Percentiles rank a stretch among this genome's conserved stretches.
These are phyloP conservation scores for Eremothecium cymbalariae DNA, from an alignment of 1,139 yeast genomes.

Conservation along the genomic window DNA sequence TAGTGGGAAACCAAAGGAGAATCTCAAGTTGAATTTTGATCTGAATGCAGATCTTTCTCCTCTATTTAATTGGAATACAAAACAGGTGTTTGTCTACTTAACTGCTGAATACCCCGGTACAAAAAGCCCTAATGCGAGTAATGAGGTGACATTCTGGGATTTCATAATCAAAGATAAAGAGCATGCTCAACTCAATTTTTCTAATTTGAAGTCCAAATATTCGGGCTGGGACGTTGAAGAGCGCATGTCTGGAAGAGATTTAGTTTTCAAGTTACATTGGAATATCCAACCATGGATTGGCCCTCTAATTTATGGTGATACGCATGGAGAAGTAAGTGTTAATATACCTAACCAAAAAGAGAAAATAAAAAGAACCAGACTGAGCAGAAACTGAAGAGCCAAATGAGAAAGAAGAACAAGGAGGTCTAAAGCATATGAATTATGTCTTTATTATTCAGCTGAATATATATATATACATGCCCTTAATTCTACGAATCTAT, in stretches of 20 bases:
- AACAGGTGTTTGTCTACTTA: constrained; percentile 82
- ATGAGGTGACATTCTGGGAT: constrained; percentile 83
- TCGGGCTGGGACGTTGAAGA: constrained; percentile 82
- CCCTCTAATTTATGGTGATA: constrained; percentile 61
- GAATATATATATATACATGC: constrained; percentile 2
- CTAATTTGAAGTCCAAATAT: constrained; percentile 59
- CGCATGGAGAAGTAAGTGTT: constrained; percentile 31
- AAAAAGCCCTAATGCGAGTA: constrained; percentile 40
- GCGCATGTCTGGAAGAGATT: constrained; percentile 58
- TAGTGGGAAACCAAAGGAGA: constrained; percentile 69
- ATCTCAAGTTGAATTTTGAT: constrained; percentile 64
- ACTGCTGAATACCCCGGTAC: constrained; percentile 64
- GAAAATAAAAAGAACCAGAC: neutral
- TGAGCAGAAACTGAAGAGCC: neutral
- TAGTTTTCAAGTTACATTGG: constrained; percentile 72
- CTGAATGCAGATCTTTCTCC: constrained; percentile 61
- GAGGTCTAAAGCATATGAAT: neutral
- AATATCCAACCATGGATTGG: constrained; percentile 91
- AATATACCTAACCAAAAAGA: constrained; percentile 3
- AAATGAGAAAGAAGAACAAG: neutral
- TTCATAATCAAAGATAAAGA: constrained; percentile 54
- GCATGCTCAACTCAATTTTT: constrained; percentile 49
- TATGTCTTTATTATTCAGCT: neutral
- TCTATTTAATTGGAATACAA: constrained; percentile 93
- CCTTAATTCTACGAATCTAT: constrained; percentile 1